Percentiles rank a stretch among this genome's conserved stretches.
Conservation (phyloP, 805 yeast genomes). For the Candida ulmi region DNA sequence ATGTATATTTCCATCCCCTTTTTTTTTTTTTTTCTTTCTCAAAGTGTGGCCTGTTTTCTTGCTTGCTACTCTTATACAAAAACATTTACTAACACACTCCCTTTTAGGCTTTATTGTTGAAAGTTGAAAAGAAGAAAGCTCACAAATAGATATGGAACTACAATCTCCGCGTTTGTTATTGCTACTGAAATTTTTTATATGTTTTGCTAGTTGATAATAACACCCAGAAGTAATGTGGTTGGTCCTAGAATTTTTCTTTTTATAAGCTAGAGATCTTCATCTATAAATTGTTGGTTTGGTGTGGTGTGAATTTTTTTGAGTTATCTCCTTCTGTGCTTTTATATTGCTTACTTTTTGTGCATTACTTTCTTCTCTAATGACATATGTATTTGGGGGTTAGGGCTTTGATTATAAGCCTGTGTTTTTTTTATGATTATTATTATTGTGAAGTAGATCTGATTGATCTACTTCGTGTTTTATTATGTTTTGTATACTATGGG, state of each 20-base stretch:
- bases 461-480: not conserved
- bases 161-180: not conserved
- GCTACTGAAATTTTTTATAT: not conserved
- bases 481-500: not conserved
- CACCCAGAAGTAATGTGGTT: too few relatives aligned
- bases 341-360: slow-evolving; percentile 1
- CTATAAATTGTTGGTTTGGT: too few relatives aligned
- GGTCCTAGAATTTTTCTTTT: too few relatives aligned
- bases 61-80: too few relatives aligned
- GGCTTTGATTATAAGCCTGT: too few relatives aligned
- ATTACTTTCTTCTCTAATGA: not conserved
- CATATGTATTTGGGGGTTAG: too few relatives aligned
- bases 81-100: slow-evolving; percentile 8
- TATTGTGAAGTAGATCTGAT: not conserved
- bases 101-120: slow-evolving; percentile 20
- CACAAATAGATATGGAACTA: slow-evolving; percentile 7
- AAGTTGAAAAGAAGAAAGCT: slow-evolving; percentile 23
- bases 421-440: not conserved
- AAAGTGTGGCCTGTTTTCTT: too few relatives aligned
- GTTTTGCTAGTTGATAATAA: too few relatives aligned
- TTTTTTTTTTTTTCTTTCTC: too few relatives aligned
- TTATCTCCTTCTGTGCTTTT: not conserved
- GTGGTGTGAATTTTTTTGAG: too few relatives aligned
- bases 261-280: too few relatives aligned
- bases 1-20: slow-evolving; percentile 5